phyloP scores from a whole-genome alignment of 2,329 filamentous ascomycete genomes.

The Aspergillus jensenii region DNA sequence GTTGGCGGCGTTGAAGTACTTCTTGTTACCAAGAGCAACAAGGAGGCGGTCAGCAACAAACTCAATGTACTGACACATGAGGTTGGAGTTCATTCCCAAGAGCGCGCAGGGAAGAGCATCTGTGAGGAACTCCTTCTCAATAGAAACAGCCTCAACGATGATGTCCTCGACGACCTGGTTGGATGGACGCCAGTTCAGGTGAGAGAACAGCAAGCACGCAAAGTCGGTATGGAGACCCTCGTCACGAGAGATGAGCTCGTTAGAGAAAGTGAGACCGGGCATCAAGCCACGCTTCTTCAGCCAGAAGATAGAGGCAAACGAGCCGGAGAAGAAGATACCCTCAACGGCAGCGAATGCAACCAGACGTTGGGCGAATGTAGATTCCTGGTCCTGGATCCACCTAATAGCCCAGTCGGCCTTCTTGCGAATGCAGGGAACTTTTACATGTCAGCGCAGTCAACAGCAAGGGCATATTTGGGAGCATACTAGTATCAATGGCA shows the following conservation, averaged over 20 bases:
- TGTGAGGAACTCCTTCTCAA: slow-evolving; percentile 97
- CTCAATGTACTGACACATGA: slow-evolving; percentile 99
- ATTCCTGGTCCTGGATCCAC: slow-evolving; percentile 93
- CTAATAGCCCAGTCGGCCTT: slow-evolving; percentile 97
- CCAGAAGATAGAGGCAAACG: slow-evolving; percentile 99
- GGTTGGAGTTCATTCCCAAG: slow-evolving; percentile 92
- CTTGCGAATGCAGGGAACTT: slow-evolving; percentile 93
- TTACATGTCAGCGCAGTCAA: slow-evolving; percentile 26
- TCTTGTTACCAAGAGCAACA: slow-evolving; percentile 87
- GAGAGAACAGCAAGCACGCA: slow-evolving; percentile 95
- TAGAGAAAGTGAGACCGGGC: slow-evolving; percentile 98
- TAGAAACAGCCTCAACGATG: slow-evolving; percentile 88
- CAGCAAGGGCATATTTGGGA: background rate
- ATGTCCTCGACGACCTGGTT: slow-evolving; percentile 79
- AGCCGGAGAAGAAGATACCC: slow-evolving; percentile 99
- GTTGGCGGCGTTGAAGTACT: slow-evolving; percentile 89
- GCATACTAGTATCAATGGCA: slow-evolving; percentile 92
- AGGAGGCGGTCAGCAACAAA: slow-evolving; percentile 97
- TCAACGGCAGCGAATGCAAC: slow-evolving; percentile 97
- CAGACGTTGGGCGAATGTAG: slow-evolving; percentile 91
- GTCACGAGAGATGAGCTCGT: slow-evolving; percentile 99
- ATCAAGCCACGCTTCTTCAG: slow-evolving; percentile 99
- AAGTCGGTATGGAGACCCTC: slow-evolving; percentile 99
- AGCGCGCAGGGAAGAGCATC: slow-evolving; percentile 90
- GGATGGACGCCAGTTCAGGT: slow-evolving; percentile 86